phyloP scores from a whole-genome alignment of 2,329 filamentous ascomycete species.

The Thielaviopsis populi region DNA sequence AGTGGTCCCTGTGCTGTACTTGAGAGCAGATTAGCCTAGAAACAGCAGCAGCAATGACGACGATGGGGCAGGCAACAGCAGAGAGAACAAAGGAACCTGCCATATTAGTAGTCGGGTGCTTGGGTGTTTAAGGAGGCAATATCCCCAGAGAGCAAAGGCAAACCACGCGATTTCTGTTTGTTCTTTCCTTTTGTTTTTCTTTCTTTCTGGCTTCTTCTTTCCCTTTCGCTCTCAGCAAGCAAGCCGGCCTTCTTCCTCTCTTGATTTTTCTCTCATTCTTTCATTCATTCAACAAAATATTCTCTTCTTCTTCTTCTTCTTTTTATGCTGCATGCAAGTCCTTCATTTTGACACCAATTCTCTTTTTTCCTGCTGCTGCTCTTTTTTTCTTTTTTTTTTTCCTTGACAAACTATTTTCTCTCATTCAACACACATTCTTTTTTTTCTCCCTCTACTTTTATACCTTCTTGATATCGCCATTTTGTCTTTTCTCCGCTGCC shows the following conservation, averaged over 20 bases:
- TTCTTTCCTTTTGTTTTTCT: background rate
- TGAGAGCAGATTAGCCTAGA: background rate
- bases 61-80: background rate
- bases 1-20: background rate
- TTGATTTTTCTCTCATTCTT: background rate
- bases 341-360: background rate
- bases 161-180: background rate
- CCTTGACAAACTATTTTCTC: background rate
- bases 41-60: background rate
- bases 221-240: background rate
- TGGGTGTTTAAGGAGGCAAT: conserved; percentile 6
- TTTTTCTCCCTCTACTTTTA: background rate
- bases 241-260: conserved; percentile 4
- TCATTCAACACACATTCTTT: background rate
- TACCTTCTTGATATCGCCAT: no score
- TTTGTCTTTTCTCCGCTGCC: background rate
- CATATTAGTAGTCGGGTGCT: background rate
- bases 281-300: background rate
- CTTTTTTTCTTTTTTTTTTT: background rate
- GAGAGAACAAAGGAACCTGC: background rate
- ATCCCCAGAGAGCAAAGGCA: background rate
- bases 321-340: background rate
- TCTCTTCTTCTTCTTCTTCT: background rate
- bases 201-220: background rate
- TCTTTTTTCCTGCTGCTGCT: background rate